A percentile compares a stretch with the other conserved stretches of the same genome.
These are phyloP conservation scores for Rhodotorula sp. DNA, from an alignment of 1,284 basidiomycete genomes.

Conservation along the genomic window DNA sequence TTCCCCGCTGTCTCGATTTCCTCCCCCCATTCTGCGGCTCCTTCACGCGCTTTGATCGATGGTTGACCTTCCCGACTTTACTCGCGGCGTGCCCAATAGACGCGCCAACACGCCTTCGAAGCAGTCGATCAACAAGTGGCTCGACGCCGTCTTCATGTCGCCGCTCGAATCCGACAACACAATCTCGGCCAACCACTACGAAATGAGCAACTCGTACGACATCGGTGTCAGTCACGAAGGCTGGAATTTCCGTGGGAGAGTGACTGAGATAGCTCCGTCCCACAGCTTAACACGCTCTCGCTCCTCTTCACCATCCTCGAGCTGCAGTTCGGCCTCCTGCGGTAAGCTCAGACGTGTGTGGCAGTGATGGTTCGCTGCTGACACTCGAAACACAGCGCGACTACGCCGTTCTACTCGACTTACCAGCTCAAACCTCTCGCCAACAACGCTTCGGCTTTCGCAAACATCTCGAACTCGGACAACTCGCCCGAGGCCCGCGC, in stretches of 20 bases:
- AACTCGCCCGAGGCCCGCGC: slow-evolving; percentile 50
- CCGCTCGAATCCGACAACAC: slow-evolving; percentile 23
- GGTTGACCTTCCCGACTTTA: too few species aligned
- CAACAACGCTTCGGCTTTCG: slow-evolving; percentile 45
- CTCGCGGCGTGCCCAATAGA: neutral
- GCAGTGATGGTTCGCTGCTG: too few species aligned
- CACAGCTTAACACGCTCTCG: slow-evolving; percentile 55
- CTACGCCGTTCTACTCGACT: slow-evolving; percentile 50
- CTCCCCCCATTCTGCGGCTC: too few species aligned
- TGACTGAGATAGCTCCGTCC: neutral
- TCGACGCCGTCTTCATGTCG: slow-evolving; percentile 25
- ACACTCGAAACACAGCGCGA: slow-evolving; percentile 1
- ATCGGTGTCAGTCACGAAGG: slow-evolving; percentile 50
- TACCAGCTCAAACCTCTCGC: slow-evolving; percentile 53
- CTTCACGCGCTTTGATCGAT: too few species aligned
- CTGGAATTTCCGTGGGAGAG: too few species aligned
- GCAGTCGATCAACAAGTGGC: slow-evolving; percentile 24
- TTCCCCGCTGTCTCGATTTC: neutral
- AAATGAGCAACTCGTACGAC: slow-evolving; percentile 47
- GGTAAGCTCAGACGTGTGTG: slow-evolving; percentile 56
- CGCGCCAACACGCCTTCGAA: slow-evolving; percentile 35
- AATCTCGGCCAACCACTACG: slow-evolving; percentile 26
- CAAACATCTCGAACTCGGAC: slow-evolving; percentile 50
- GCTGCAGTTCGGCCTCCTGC: slow-evolving; percentile 56
- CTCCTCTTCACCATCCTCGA: slow-evolving; percentile 60